Evolutionary conservation across 495 filamentous ascomycete genomes (phyloP).

Genomic region (Astrothelium macrocarpum): DNA sequence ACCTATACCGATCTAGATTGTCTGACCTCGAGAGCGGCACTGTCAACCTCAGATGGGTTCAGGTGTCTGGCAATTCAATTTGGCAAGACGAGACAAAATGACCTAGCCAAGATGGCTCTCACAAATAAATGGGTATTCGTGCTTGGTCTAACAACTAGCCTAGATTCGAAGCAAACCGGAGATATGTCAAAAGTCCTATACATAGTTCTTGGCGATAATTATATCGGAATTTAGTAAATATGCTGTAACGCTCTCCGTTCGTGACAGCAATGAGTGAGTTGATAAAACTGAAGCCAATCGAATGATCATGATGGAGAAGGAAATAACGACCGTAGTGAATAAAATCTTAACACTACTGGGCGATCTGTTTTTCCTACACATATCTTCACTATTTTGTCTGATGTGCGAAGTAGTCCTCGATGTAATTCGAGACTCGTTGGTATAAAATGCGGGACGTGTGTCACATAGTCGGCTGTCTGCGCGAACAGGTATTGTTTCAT

Average conservation of each 20-base stretch:
- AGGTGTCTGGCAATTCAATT: slow-evolving; percentile 4
- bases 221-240: background rate
- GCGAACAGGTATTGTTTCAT: background rate
- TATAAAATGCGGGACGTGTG: background rate
- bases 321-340: background rate
- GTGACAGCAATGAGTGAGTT: background rate
- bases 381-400: background rate
- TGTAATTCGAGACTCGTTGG: background rate
- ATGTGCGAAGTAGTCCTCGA: background rate
- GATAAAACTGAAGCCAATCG: background rate
- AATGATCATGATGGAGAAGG: background rate
- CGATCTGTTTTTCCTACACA: background rate
- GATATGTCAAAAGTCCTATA: slow-evolving; percentile 1
- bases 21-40: slow-evolving; percentile 6
- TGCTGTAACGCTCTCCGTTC: background rate
- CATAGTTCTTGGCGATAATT: background rate
- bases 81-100: slow-evolving; percentile 9
- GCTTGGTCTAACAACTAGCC: background rate
- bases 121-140: background rate
- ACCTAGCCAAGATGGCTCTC: slow-evolving; percentile 3
- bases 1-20: slow-evolving; percentile 7
- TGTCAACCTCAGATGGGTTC: slow-evolving; percentile 5
- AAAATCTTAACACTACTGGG: background rate
- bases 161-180: background rate
- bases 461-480: background rate